Evolutionary conservation across 495 filamentous ascomycete genomes (phyloP), one percentile per base, ranked within the genome.

Genomic region (Penicillium maclennaniae): DNA sequence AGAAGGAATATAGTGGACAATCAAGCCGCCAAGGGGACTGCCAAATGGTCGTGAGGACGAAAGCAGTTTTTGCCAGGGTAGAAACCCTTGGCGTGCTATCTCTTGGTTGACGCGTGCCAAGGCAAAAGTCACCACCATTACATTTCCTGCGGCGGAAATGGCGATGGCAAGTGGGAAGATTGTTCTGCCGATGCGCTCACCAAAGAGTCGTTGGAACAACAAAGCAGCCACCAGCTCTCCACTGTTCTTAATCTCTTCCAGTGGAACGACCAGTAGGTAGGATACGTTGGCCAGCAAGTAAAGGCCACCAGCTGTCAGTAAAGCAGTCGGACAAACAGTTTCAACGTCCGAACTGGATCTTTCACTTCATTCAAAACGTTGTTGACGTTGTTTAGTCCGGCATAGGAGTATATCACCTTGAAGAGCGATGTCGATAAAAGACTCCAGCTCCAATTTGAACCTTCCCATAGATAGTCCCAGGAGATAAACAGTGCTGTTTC

Each of bases 361-460:
- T 83, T 80, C 15, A 90, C 86, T 60, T 91, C 87, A 49, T 85
- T 85, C 34, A 91, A 69, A n/a, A 90, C 87, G 51, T 90, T 87
- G 65, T 88, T 88, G 50, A 84, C 73, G 54, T 89, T 90, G 25
- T 66, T 76, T 19, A 87, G 67, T 0, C 86, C 87, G 0, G 85
- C 76, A 53, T 87, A 91, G 1, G 87, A 84, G 47, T 88, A 89
- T 19, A 84, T 79, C 0, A 91, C 82, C 60, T 89, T 89, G 73
- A 89, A 87, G 1, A 91, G 58, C 0, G 85, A 77, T 0, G 85
- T 85, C 23, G 83, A 77, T 3, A 76, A 73, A 7, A 87, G 59
- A 48, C 62, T 63, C 78, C 77, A 62, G 65, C 67, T 73, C 73
- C 72, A 76, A 43, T 76, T 74, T 1, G 73, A 76, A 1, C 65